Evolutionary conservation across 1,284 basidiomycete species (phyloP), one percentile per base, ranked within the genome.

Genomic region (Microbotryum violaceum): DNA sequence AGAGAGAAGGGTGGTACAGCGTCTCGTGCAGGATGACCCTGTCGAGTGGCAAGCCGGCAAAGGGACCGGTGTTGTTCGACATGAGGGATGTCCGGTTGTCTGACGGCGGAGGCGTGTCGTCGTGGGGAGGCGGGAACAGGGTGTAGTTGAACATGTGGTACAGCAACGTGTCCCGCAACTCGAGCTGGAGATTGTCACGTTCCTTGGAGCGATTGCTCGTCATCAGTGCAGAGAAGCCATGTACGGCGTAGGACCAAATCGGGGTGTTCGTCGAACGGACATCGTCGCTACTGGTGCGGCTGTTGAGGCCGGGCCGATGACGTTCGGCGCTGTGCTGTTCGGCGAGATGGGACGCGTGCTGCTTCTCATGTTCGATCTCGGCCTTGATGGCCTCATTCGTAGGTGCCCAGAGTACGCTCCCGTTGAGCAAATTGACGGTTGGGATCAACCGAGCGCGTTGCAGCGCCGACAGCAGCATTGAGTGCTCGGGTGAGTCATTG

Each of bases 121-220:
- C 37, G 5, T 18, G 37, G 58, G 66, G 56, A 6, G 54, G 53
- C 23, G 75, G 71, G 20, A 79, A 73, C 18, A 96, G 75, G 1
- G 89, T 85, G 74, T 86, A 86, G 77, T 98, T 97, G 66, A 98
- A 79, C 49, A 97, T 77, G 75, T 98, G 96, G 74, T 98, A 98
- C 70, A 97, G 86, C 53, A 99, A 81, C 70, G 91, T 87, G 73
- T 97, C 91, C 51, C 94, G 82, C 53, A 97, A 82, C 61, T 82
- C 78, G 68, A 89, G 84, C 59, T 91, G 83, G 49, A 96, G 79
- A 74, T 99, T 99, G 76, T 96, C 92, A 56, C 72, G 64, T 23
- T 57, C 46, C 2, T 6, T 7, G n/a, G 10, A 33, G 37, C 10
- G 5, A n/a, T 16, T 18, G 4, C 6, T 37, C 52, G 20, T 45